These are phyloP conservation scores for Croton laevigatus DNA, from an alignment of 441 rosid genomes.

Conservation along the genomic window DNA sequence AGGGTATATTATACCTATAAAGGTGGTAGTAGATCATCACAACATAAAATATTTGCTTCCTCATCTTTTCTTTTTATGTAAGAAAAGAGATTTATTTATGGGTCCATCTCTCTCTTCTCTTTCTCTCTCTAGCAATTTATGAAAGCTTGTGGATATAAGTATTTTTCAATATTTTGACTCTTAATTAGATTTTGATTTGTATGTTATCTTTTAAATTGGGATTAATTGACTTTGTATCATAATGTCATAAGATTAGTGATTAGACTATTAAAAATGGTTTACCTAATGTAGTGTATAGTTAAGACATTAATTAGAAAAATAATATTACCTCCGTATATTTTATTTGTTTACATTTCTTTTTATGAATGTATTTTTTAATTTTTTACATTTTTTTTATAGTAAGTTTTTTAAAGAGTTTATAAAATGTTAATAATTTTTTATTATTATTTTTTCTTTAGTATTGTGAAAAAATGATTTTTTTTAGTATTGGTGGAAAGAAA, in stretches of 20 bases:
- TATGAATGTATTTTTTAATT: too few relatives aligned
- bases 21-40: slow-evolving; percentile 38
- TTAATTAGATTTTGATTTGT: neutral
- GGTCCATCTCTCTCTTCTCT: slow-evolving; percentile 27
- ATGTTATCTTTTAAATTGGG: neutral
- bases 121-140: neutral
- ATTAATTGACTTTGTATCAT: neutral
- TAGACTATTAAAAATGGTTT: slow-evolving; percentile 20
- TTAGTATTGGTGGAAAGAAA: too few relatives aligned
- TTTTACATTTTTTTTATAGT: too few relatives aligned
- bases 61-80: slow-evolving; percentile 12
- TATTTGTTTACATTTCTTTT: too few relatives aligned
- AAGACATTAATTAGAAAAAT: slow-evolving; percentile 19
- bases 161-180: slow-evolving; percentile 12
- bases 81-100: slow-evolving; percentile 20
- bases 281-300: slow-evolving; percentile 20
- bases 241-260: slow-evolving; percentile 13
- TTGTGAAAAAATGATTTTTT: too few relatives aligned
- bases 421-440: too few relatives aligned
- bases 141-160: slow-evolving; percentile 3
- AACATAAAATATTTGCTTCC: slow-evolving; percentile 32
- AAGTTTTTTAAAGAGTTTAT: too few relatives aligned
- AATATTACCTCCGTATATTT: too few relatives aligned
- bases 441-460: too few relatives aligned
- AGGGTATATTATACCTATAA: slow-evolving; percentile 34